Base-by-base conservation (phyloP, 305 asterid species). In the Fraxinus latifolia region DNA sequence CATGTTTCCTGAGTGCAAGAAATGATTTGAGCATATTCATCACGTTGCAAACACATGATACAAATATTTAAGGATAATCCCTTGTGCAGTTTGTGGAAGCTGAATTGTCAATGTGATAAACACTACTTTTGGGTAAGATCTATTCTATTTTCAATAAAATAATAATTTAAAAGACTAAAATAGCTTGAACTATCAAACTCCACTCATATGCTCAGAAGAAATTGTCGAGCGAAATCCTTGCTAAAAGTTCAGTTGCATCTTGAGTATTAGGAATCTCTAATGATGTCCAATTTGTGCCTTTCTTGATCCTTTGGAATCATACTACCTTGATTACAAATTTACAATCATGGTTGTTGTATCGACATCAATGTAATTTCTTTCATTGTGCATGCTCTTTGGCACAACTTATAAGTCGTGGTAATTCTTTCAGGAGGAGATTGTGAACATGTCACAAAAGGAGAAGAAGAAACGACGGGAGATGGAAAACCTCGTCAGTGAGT, bases 401-500 rank as follows among this genome's bases (percentile, higher is more conserved):
- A 76, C 81, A 50, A 58, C 37, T 85, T 82, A 73, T 77, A 79
- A 70, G 67, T 67, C 84, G 85, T 79, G 55, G 32, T 74, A 79
- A 65, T 76, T 76, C 36, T 83, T 84, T 42, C 88, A 95, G 99
- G 99, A 95, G 87, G 97, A 87, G 80, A 91, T 92, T 85, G 82
- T 88, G 62, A 80, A 70, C 76, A 78, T 68, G 53, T 60, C 78
- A 25, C 91, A 85, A 82, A 83, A 32, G 77, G 87, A 90, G 89
- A 92, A 84, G 88, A 94, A 79, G 82, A 88, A 86, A 84, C 34
- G 85, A 23, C 89, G 80, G 82, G 96, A 89, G 15, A 42, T 86
- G 86, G 97, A 91, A 83, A 83, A 76, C 80, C 87, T 77, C 76
- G 89, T 94, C 82, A 83, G 99, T 95, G 86, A 94, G 98, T 95